A percentile compares a stretch with the other conserved stretches of the same genome.
These are phyloP conservation scores for Termitomyces heimii DNA, from an alignment of 768 basidiomycete genomes.

Conservation along the genomic window DNA sequence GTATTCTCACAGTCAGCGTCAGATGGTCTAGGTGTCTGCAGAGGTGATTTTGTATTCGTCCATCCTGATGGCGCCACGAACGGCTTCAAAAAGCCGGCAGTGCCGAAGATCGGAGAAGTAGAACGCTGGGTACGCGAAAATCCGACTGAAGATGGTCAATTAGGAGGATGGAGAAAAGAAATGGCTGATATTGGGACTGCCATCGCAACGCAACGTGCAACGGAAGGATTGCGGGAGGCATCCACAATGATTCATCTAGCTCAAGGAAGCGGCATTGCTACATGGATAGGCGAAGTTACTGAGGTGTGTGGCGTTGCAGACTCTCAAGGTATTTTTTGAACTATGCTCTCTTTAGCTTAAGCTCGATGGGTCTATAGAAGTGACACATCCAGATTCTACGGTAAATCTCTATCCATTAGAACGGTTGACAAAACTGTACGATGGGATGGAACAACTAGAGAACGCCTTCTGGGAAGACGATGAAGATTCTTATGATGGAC, in stretches of 20 bases:
- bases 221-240: constrained; percentile 30
- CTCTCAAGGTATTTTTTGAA: constrained; percentile 1
- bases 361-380: constrained; percentile 66
- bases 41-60: constrained; percentile 83
- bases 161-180: constrained; percentile 66
- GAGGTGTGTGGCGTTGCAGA: constrained; percentile 37
- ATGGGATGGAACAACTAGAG: constrained; percentile 76
- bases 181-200: constrained; percentile 59
- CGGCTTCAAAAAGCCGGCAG: constrained; percentile 58
- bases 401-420: constrained; percentile 51
- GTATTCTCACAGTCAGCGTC: constrained; percentile 31
- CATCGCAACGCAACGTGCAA: constrained; percentile 44
- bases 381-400: constrained; percentile 59
- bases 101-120: constrained; percentile 82
- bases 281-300: constrained; percentile 88
- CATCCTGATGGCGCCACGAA: constrained; percentile 68
- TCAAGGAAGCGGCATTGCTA: constrained; percentile 34
- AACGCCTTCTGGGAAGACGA: constrained; percentile 57
- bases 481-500: constrained; percentile 36
- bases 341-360: constrained; percentile 41
- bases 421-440: constrained; percentile 70
- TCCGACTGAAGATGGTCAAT: constrained; percentile 43
- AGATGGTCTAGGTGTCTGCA: constrained; percentile 72
- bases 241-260: constrained; percentile 35
- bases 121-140: constrained; percentile 73